Conservation (phyloP, 75 land plant genomes). For the Selaginella tamariscina region DNA sequence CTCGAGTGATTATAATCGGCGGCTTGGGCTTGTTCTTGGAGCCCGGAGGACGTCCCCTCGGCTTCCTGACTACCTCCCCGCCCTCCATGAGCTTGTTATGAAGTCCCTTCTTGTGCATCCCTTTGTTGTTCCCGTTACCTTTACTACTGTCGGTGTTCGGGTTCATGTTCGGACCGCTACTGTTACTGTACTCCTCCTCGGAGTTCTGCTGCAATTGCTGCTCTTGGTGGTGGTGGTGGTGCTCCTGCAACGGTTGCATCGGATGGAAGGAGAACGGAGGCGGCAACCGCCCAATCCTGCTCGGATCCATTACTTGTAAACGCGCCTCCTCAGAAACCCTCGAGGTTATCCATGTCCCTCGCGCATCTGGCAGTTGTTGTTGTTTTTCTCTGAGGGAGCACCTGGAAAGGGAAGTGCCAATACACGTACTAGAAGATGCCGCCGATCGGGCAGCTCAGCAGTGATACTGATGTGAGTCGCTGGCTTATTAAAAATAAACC, state of each 20-base stretch:
- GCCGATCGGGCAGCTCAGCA: constrained; percentile 4
- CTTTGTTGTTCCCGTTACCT: not conserved
- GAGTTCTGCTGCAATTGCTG: not conserved
- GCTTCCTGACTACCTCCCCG: constrained; percentile 7
- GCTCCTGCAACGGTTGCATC: not conserved
- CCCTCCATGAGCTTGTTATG: not conserved
- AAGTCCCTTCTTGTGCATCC: not conserved
- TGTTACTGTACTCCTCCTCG: constrained; percentile 5
- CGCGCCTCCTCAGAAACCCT: not conserved
- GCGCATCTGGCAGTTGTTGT: not conserved
- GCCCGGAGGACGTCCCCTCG: not conserved
- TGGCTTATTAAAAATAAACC: not conserved
- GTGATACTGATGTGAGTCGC: not conserved
- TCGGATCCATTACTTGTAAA: not conserved
- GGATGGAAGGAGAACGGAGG: constrained; percentile 7
- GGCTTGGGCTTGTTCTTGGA: constrained; percentile 14
- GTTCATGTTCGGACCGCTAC: not conserved
- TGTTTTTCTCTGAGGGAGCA: not conserved
- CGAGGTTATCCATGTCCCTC: not conserved
- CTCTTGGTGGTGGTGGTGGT: not conserved
- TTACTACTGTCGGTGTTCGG: not conserved
- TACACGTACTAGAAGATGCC: too few relatives aligned
- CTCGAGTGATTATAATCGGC: constrained; percentile 5
- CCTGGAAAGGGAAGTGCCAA: too few relatives aligned
- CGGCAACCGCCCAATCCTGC: not conserved